Evolutionary conservation across 2,329 filamentous ascomycete genomes (phyloP), one percentile per base, ranked within the genome.

Genomic region (Parascedosporium putredinis): DNA sequence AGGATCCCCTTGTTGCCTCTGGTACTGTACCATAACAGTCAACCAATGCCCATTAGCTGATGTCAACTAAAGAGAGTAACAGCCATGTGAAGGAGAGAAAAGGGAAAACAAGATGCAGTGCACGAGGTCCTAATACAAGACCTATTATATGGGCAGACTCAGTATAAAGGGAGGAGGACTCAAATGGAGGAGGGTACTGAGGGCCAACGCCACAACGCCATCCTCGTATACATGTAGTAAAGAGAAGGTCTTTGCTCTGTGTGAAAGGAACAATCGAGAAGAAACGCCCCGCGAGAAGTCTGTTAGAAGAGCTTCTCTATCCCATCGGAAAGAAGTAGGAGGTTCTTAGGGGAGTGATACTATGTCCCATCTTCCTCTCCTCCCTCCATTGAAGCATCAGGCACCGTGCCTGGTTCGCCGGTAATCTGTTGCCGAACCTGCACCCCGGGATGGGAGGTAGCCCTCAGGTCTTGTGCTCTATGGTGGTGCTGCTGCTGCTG

Each of bases 401-500:
- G 47, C 16, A 50, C 47, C 4, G 38, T 20, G 44, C 47, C 10
- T 12, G 18, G 27, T 14, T 42, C 25, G n/a, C n/a, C n/a, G n/a
- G n/a, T n/a, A 14, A 25, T 20, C 24, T 27, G 23, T 23, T 45
- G 42, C 14, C 42, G 42, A n/a, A 45, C 25, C 23, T 45, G 42
- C 2, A 14, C 42, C 20, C 22, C n/a, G 20, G 42, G 42, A 18
- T 45, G 42, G 22, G 42, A 45, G 23, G n/a, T 6, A 29, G 38
- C 38, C 18, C 38, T 42, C 38, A 42, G 20, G 18, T 42, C 38
- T 20, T 42, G 38, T 20, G 20, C 18, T 20, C 38, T 42, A n/a
- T 38, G 43, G 9, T 46, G 31, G 18, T 31, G 43, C 9, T 46
- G 43, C 24, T 31, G 47, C 43, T 57, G 53, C 31, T 55, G 49